A percentile compares a stretch with the other conserved stretches of the same genome.
Conservation (phyloP, 2,329 filamentous ascomycete genomes). For the Talaromyces sp. region DNA sequence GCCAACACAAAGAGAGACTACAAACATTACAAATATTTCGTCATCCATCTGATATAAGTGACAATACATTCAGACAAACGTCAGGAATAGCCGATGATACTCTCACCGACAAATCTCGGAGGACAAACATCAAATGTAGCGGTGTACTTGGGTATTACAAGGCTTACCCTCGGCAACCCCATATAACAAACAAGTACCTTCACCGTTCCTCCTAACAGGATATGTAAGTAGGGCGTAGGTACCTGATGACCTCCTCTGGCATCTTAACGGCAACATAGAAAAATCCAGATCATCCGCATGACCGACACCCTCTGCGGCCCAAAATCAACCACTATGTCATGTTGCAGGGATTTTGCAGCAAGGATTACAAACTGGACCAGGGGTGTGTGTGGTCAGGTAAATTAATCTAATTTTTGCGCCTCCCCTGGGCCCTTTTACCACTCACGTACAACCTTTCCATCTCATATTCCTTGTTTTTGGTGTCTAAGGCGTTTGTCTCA, state of each 20-base stretch:
- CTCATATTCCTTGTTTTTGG: background rate
- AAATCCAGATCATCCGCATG: constrained; percentile 17
- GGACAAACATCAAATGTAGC: constrained; percentile 3
- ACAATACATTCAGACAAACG: background rate
- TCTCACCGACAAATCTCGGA: background rate
- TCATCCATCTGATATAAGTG: background rate
- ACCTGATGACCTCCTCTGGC: constrained; percentile 1
- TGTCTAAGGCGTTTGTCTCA: background rate
- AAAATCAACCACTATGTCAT: constrained; percentile 11
- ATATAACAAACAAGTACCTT: constrained; percentile 2
- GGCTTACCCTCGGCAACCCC: background rate
- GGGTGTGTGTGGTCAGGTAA: background rate
- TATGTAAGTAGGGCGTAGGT: background rate
- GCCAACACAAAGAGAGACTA: background rate
- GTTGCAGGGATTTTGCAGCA: background rate
- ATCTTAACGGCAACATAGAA: background rate
- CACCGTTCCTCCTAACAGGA: constrained; percentile 1
- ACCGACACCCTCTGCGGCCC: constrained; percentile 17
- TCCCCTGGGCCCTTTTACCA: background rate
- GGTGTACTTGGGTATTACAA: constrained; percentile 9
- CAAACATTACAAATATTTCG: background rate
- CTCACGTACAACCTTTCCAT: background rate
- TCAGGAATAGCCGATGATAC: background rate
- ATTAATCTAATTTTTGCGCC: background rate
- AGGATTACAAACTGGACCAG: background rate